These are phyloP conservation scores for Limnanthes douglasii DNA, from an alignment of 345 rosid species.

Conservation along the genomic window DNA sequence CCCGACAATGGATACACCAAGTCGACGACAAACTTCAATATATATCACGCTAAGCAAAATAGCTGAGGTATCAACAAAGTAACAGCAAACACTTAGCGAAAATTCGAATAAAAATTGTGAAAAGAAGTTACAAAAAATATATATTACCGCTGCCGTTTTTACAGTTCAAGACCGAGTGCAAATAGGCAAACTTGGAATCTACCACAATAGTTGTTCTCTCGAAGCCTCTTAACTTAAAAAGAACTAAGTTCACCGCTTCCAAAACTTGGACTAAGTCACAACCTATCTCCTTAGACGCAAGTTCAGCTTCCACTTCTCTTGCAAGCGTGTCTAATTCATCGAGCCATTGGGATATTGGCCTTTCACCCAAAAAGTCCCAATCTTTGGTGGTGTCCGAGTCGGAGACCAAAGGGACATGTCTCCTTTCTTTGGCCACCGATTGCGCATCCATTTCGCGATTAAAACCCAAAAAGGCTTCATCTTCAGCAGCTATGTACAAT, in stretches of 20 bases:
- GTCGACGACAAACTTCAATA: constrained; percentile 79
- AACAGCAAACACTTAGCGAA: constrained; percentile 1
- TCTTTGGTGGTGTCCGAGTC: constrained; percentile 21
- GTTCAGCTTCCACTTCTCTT: constrained; percentile 75
- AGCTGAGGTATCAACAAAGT: constrained; percentile 30
- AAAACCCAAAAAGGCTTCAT: constrained; percentile 55
- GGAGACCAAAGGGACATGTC: constrained; percentile 16
- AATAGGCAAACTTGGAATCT: constrained; percentile 54
- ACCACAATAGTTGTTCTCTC: constrained; percentile 50
- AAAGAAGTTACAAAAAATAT: constrained; percentile 11
- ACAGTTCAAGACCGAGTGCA: constrained; percentile 60
- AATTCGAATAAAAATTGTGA: background rate
- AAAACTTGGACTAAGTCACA: constrained; percentile 66
- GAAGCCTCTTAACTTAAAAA: constrained; percentile 68
- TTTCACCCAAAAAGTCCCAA: constrained; percentile 51
- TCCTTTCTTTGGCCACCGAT: constrained; percentile 33
- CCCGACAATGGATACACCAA: constrained; percentile 69
- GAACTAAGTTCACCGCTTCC: constrained; percentile 74
- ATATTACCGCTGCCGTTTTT: constrained; percentile 70
- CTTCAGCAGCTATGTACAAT: constrained; percentile 79
- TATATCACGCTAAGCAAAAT: constrained; percentile 84
- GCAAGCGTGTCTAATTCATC: constrained; percentile 45
- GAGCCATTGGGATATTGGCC: constrained; percentile 49
- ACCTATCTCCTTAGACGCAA: constrained; percentile 67
- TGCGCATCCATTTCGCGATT: constrained; percentile 45